A percentile compares a stretch with the other conserved stretches of the same genome.
Evolutionary conservation across 179 eudicot genomes (phyloP).

Genomic region (Carnegiea gigantea): DNA sequence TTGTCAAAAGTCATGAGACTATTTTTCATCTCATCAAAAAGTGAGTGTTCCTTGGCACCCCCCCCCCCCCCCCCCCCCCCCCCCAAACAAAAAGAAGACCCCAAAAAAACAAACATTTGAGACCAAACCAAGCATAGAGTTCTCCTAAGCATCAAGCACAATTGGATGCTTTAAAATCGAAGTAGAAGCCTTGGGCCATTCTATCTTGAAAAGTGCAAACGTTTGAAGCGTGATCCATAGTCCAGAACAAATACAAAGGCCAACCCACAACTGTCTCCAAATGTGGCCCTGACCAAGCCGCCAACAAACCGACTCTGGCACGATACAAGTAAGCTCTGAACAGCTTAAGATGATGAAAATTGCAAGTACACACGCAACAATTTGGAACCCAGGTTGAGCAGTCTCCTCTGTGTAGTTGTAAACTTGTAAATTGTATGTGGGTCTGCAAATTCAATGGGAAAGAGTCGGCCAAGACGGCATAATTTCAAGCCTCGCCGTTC

Average conservation of each 20-base stretch:
- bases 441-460: constrained; percentile 6
- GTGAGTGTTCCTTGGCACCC: not conserved
- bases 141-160: no score
- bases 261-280: not conserved
- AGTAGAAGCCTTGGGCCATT: not conserved
- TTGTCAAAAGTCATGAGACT: not conserved
- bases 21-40: not conserved
- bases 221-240: no score
- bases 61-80: no score
- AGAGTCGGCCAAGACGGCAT: constrained; percentile 18
- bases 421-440: not conserved
- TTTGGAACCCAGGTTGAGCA: not conserved
- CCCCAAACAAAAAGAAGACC: not conserved
- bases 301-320: not conserved
- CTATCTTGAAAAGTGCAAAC: no score
- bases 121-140: no score
- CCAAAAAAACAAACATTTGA: no score
- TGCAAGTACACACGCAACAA: not conserved
- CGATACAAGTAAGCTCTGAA: not conserved
- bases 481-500: constrained; percentile 9
- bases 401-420: not conserved
- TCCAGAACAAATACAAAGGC: no score
- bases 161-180: no score
- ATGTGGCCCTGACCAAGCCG: not conserved
- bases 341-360: no score